Percentiles rank a stretch among this genome's conserved stretches.
These are phyloP conservation scores for Allomyces arbusculus DNA, from an alignment of 192 early-diverging fungal genomes.

Conservation along the genomic window DNA sequence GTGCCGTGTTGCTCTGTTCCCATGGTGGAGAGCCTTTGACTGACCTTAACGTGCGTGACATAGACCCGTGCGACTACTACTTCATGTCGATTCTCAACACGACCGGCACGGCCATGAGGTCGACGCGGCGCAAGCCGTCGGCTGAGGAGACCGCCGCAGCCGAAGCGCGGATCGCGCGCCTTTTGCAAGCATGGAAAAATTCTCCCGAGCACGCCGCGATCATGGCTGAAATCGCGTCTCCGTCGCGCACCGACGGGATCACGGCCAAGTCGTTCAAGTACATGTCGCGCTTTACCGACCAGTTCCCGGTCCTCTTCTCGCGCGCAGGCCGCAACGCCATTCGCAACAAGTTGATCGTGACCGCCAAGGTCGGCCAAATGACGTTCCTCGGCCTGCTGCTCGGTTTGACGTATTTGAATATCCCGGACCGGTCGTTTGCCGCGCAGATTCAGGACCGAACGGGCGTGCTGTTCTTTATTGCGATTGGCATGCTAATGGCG, in stretches of 20 bases:
- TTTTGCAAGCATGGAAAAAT: conserved; percentile 15
- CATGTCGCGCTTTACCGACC: conserved; percentile 6
- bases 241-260: conserved; percentile 6
- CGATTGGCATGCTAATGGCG: conserved; percentile 19
- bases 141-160: not conserved
- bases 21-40: no score
- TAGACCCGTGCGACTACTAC: conserved; percentile 29
- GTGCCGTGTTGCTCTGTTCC: no score
- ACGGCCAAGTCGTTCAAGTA: conserved; percentile 12
- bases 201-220: conserved; percentile 11
- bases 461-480: conserved; percentile 29
- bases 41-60: no score
- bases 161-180: not conserved
- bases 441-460: conserved; percentile 24
- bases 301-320: conserved; percentile 19
- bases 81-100: conserved; percentile 31
- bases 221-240: conserved; percentile 5
- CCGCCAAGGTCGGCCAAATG: conserved; percentile 19
- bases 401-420: conserved; percentile 29
- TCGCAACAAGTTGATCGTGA: conserved; percentile 25
- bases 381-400: conserved; percentile 24
- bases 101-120: not conserved
- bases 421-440: conserved; percentile 8
- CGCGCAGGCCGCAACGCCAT: conserved; percentile 18
- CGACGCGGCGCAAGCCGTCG: not conserved